Percentiles rank a stretch among this genome's conserved stretches.
Evolutionary conservation across 2,329 filamentous ascomycete genomes (phyloP).

Genomic region (Botryotinia convoluta): DNA sequence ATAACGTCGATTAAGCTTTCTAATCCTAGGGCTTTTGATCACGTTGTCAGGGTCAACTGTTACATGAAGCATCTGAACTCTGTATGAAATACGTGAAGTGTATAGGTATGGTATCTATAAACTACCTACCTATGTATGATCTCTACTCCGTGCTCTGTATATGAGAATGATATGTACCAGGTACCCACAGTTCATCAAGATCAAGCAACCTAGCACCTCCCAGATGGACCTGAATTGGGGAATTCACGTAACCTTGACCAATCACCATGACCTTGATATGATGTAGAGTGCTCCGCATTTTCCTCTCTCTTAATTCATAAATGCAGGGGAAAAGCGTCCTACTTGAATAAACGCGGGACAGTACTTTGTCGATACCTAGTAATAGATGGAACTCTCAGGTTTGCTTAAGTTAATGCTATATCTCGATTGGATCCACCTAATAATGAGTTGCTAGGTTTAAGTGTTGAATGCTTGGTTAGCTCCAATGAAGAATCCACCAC

Average conservation of each 20-base stretch:
- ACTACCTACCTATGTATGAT: not conserved
- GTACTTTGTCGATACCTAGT: not conserved
- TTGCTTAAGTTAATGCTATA: not conserved
- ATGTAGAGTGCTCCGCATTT: not conserved
- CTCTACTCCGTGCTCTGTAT: not conserved
- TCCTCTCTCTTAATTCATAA: not conserved
- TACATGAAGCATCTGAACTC: not conserved
- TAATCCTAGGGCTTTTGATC: not conserved
- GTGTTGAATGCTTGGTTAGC: not conserved
- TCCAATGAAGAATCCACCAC: not conserved
- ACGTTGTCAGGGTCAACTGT: not conserved
- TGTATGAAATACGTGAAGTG: not conserved
- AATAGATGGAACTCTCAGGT: not conserved
- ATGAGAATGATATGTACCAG: not conserved
- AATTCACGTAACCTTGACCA: not conserved
- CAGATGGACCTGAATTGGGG: not conserved
- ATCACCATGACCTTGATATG: not conserved
- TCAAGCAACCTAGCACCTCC: not conserved
- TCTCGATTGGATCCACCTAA: not conserved
- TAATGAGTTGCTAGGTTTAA: not conserved
- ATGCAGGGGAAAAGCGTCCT: slow-evolving; percentile 1
- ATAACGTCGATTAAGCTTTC: not conserved
- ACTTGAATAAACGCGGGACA: slow-evolving; percentile 18
- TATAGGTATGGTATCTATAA: not conserved
- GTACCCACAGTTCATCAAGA: not conserved